Percentiles rank a stretch among this genome's conserved stretches.
These are phyloP conservation scores for Voacanga thouarsii DNA, from an alignment of 257 asterid genomes.

Conservation along the genomic window DNA sequence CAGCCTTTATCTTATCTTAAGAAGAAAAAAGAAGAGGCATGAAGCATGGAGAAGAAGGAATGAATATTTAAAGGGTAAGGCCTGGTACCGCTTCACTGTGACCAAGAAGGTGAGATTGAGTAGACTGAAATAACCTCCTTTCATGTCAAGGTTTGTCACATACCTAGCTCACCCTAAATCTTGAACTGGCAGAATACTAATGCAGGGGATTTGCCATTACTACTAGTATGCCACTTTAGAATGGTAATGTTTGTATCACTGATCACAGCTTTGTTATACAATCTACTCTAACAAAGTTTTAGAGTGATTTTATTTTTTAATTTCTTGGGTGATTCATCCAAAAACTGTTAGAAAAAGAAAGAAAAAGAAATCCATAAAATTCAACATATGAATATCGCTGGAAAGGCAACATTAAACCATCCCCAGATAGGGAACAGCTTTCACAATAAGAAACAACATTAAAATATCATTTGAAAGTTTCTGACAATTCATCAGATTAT, in stretches of 20 bases:
- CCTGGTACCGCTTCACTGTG: not conserved
- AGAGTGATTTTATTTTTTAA: too few relatives aligned
- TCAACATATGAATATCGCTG: not conserved
- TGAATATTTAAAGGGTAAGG: too few relatives aligned
- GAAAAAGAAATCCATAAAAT: not conserved
- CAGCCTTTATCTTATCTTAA: not conserved
- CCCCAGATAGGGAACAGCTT: not conserved
- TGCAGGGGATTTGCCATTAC: too few relatives aligned
- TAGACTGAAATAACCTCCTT: too few relatives aligned
- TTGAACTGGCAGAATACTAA: not conserved
- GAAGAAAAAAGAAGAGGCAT: not conserved
- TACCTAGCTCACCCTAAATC: too few relatives aligned
- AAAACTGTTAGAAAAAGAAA: too few relatives aligned
- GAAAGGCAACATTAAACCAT: not conserved
- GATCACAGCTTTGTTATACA: too few relatives aligned
- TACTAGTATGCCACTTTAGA: too few relatives aligned
- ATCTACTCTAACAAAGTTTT: not conserved
- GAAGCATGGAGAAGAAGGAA: not conserved
- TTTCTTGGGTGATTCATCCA: not conserved
- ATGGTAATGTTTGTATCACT: too few relatives aligned
- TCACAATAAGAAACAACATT: not conserved
- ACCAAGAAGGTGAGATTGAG: not conserved
- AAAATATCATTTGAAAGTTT: not conserved
- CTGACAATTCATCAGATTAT: not conserved
- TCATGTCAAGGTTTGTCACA: too few relatives aligned